Evolutionary conservation across 495 filamentous ascomycete species (phyloP).

Genomic region (Tuber brumale): DNA sequence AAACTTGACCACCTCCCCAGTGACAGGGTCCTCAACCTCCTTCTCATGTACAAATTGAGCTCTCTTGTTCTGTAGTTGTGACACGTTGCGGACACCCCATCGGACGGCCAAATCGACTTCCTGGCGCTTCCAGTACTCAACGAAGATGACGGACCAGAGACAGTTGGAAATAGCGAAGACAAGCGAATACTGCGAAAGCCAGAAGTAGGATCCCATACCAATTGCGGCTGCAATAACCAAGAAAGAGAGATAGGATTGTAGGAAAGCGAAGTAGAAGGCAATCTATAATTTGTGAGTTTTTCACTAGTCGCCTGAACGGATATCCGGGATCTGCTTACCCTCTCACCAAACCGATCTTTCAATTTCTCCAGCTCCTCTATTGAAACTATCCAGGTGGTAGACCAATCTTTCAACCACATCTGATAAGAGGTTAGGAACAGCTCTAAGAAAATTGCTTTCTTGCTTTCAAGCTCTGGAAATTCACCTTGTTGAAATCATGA

Average conservation of each 20-base stretch:
- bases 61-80: slow-evolving; percentile 68
- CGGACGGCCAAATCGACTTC: slow-evolving; percentile 83
- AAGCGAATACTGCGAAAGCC: slow-evolving; percentile 77
- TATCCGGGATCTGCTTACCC: slow-evolving; percentile 47
- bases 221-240: slow-evolving; percentile 76
- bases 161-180: slow-evolving; percentile 75
- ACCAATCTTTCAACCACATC: slow-evolving; percentile 84
- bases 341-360: slow-evolving; percentile 84
- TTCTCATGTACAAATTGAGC: slow-evolving; percentile 73
- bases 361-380: slow-evolving; percentile 74
- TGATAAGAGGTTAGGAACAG: slow-evolving; percentile 16
- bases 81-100: slow-evolving; percentile 87
- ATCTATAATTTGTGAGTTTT: slow-evolving; percentile 46
- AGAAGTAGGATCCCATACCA: slow-evolving; percentile 70
- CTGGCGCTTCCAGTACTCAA: slow-evolving; percentile 95
- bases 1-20: slow-evolving; percentile 70
- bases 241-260: slow-evolving; percentile 86
- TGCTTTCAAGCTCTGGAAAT: not conserved
- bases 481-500: slow-evolving; percentile 66
- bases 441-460: not conserved
- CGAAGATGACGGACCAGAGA: slow-evolving; percentile 83
- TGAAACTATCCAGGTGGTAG: slow-evolving; percentile 68
- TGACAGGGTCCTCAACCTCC: slow-evolving; percentile 68
- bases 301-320: not conserved
- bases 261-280: slow-evolving; percentile 93